A percentile compares a stretch with the other conserved stretches of the same genome.
Conservation (phyloP, 352 stramenopile species). For the Phytophthora cryptogea region DNA sequence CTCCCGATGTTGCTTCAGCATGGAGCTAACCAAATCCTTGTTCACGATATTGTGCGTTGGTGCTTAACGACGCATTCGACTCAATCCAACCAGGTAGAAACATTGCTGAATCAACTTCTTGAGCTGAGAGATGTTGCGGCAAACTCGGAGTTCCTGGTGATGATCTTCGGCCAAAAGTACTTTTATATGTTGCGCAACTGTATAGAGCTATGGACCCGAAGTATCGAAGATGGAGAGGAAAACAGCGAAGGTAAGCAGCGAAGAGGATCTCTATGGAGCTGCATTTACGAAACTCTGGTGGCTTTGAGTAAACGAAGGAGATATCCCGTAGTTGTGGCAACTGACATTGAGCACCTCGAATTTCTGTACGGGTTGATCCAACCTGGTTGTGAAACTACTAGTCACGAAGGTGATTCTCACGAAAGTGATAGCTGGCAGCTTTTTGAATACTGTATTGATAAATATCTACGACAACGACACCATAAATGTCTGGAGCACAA, state of each 20-base stretch:
- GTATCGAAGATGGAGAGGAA: not conserved
- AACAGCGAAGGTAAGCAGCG: not conserved
- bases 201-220: conserved; percentile 5
- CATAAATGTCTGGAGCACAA: not conserved
- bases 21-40: conserved; percentile 24
- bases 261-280: conserved; percentile 16
- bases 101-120: conserved; percentile 16
- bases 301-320: conserved; percentile 11
- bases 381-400: not conserved
- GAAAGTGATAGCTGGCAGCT: conserved; percentile 8
- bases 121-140: conserved; percentile 12
- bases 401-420: not conserved
- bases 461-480: conserved; percentile 9
- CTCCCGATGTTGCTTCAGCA: conserved; percentile 32
- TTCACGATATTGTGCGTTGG: conserved; percentile 17
- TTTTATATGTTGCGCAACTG: conserved; percentile 12
- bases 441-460: conserved; percentile 22
- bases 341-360: conserved; percentile 35
- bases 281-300: conserved; percentile 18
- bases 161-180: conserved; percentile 26
- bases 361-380: conserved; percentile 22
- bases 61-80: conserved; percentile 4
- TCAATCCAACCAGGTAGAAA: conserved; percentile 9
- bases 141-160: conserved; percentile 5
- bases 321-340: not conserved